Conservation (phyloP, 2,329 filamentous ascomycete genomes). For the Magnaporthiopsis rhizophila region DNA sequence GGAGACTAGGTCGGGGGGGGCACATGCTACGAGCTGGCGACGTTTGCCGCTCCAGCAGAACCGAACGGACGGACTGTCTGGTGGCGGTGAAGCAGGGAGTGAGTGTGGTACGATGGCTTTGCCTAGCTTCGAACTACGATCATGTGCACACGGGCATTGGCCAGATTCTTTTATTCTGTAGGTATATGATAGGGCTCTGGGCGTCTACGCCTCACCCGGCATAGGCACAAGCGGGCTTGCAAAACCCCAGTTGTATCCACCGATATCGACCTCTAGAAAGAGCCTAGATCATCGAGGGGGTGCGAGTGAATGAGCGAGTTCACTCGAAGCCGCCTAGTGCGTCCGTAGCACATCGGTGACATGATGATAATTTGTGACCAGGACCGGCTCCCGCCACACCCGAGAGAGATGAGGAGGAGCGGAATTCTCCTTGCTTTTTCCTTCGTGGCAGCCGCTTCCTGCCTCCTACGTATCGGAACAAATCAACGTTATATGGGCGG, state of each 20-base stretch:
- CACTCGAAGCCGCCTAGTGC: not conserved
- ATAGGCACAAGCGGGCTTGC: no score
- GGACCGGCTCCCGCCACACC: not conserved
- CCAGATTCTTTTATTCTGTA: not conserved
- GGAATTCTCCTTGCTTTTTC: no score
- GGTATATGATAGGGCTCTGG: not conserved
- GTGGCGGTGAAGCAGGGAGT: not conserved
- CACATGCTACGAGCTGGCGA: not conserved
- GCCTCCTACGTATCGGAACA: no score
- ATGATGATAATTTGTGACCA: not conserved
- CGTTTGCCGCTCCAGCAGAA: not conserved
- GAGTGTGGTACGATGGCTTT: not conserved
- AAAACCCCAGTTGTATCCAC: not conserved
- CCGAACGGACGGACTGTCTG: not conserved
- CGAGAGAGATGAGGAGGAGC: not conserved
- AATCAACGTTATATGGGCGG: no score
- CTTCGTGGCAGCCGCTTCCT: no score
- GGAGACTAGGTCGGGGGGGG: not conserved
- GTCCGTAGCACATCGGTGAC: not conserved
- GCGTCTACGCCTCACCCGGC: not conserved
- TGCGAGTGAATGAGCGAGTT: not conserved
- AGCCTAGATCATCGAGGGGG: no score
- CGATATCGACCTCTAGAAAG: not conserved
- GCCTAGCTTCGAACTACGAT: not conserved
- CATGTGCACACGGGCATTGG: not conserved